Base-by-base conservation (phyloP, 225 moss, liverwort and hornwort genomes). In the Neckera pumila region DNA sequence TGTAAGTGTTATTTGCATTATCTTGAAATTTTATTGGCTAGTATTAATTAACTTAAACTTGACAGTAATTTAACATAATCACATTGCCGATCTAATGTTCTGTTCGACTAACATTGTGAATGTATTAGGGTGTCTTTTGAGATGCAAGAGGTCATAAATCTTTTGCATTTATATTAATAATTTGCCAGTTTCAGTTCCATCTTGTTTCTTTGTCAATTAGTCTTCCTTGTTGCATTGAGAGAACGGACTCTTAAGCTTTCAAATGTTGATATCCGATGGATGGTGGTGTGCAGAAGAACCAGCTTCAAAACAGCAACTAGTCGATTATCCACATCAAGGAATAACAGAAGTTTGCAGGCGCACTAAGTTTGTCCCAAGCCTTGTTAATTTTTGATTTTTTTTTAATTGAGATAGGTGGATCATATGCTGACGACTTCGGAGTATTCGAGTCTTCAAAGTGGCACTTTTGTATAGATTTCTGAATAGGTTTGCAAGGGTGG, bases 401-500 rank as follows among this genome's bases (percentile, higher is more conserved):
- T 63, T 12, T 40, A 36, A 60, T 73, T 66, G 83, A 36, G 79
- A 58, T 69, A 66, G 62, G 75, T 84, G 81, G 59, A 76, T 30
- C 54, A 59, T 26, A 49, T 88, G 36, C 84, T 60, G 90, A 69
- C 62, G 84, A 51, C 69, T 79, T 71, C 34, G 67, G 57, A 65
- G 20, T 75, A 27, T 65, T 43, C 8, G 54, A 63, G 64, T 86
- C 64, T 69, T 80, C 62, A 27, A 60, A 76, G 83, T 76, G 88
- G 54, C 80, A 34, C 76, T 84, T 92, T 89, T 92, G 92, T 92
- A 92, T 90, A 92, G 88, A 89, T 88, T 72, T 80, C 86, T 89
- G 87, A 84, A 64, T 23, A 89, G 86, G 77, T 70, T 80, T 31
- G 82, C 78, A 53, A 71, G 76, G 66, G 67, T 86, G 84, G 86